Conservation (phyloP, 2,329 filamentous ascomycete species). For the Diaporthe australafricana region DNA sequence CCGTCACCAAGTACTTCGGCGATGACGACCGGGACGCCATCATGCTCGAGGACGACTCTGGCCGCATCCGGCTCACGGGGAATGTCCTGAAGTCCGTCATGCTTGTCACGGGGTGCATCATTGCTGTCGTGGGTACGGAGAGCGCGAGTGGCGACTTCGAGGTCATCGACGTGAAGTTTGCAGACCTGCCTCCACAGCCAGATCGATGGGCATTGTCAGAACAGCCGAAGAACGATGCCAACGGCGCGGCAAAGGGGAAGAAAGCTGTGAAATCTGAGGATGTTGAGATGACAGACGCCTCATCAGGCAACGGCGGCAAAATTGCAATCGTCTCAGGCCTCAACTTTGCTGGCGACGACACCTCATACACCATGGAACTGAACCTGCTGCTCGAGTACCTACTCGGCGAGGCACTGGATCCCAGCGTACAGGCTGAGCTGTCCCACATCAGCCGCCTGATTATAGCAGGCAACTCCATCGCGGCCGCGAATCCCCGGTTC, state of each 20-base stretch:
- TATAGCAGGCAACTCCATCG: conserved; percentile 90
- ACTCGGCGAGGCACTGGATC: conserved; percentile 80
- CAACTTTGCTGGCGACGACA: conserved; percentile 79
- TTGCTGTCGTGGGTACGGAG: conserved; percentile 95
- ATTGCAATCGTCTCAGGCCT: conserved; percentile 92
- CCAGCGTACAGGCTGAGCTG: conserved; percentile 67
- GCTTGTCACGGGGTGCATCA: conserved; percentile 91
- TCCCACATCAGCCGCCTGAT: conserved; percentile 84
- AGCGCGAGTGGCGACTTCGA: conserved; percentile 93
- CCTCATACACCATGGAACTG: conserved; percentile 78
- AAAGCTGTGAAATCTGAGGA: conserved; percentile 58
- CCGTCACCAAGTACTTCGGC: conserved; percentile 80
- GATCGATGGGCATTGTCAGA: conserved; percentile 80
- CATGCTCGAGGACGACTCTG: conserved; percentile 96
- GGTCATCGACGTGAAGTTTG: conserved; percentile 88
- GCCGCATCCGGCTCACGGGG: conserved; percentile 84
- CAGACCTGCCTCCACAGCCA: conserved; percentile 86
- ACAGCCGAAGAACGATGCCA: conserved; percentile 44
- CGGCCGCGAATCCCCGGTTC: conserved; percentile 45
- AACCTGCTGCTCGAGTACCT: conserved; percentile 88
- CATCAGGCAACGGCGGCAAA: conserved; percentile 58
- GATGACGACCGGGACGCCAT: conserved; percentile 71
- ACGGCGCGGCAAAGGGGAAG: conserved; percentile 48
- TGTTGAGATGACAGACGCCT: conserved; percentile 67
- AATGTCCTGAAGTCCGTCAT: conserved; percentile 73